Evolutionary conservation across 192 early-diverging fungal species (phyloP).

Genomic region (Funneliformis mosseae): DNA sequence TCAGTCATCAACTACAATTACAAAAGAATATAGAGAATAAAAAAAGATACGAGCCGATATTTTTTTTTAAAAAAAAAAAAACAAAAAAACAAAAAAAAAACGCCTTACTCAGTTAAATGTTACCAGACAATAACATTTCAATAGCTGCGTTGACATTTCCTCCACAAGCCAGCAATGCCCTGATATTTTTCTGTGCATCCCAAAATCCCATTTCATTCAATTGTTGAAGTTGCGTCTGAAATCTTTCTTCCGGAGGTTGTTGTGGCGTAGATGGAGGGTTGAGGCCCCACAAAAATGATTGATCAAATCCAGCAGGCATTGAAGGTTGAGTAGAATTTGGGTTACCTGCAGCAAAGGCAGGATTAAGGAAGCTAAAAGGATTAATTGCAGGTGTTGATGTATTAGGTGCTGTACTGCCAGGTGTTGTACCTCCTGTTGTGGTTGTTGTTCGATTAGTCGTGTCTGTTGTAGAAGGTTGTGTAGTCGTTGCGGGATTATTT

Average conservation of each 20-base stretch:
- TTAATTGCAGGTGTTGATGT: conserved; percentile 42
- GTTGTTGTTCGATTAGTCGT: conserved; percentile 10
- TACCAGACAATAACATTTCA: conserved; percentile 71
- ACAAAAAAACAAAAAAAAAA: not conserved
- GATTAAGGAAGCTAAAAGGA: conserved; percentile 43
- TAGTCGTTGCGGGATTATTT: conserved; percentile 36
- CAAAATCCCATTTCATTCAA: conserved; percentile 96
- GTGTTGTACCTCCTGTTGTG: conserved; percentile 30
- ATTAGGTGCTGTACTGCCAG: conserved; percentile 34
- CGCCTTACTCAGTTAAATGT: conserved; percentile 27
- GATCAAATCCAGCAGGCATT: too few species aligned
- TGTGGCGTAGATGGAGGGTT: conserved; percentile 35
- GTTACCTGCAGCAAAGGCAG: conserved; percentile 41
- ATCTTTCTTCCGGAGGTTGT: conserved; percentile 67
- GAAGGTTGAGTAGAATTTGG: conserved; percentile 37
- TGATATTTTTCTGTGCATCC: conserved; percentile 86
- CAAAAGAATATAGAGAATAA: too few species aligned
- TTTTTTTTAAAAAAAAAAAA: too few species aligned
- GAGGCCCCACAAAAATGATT: not conserved
- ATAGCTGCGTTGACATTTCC: conserved; percentile 97
- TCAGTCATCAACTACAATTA: too few species aligned
- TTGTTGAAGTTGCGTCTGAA: conserved; percentile 78
- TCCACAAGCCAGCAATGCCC: conserved; percentile 75
- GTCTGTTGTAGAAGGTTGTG: conserved; percentile 35
- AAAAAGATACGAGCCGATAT: too few species aligned